Conservation (phyloP, 2,329 filamentous ascomycete genomes). For the Alternaria gansuensis region DNA sequence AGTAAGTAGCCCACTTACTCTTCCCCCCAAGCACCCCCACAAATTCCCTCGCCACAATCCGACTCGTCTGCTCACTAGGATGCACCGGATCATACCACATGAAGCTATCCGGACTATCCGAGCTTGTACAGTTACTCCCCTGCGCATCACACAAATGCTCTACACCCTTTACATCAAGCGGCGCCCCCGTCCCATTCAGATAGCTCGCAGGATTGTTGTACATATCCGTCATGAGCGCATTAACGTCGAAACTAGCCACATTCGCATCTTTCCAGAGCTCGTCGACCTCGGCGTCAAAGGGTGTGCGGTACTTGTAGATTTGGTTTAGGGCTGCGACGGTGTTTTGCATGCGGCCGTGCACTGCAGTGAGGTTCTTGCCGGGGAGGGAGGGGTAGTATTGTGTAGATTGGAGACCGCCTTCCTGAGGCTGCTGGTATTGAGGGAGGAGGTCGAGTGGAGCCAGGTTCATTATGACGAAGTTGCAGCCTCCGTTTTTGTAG, state of each 20-base stretch:
- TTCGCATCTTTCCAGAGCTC: constrained; percentile 63
- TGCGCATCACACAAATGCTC: constrained; percentile 63
- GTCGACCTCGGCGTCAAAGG: constrained; percentile 56
- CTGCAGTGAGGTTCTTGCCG: constrained; percentile 59
- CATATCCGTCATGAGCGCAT: constrained; percentile 70
- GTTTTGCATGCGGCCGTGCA: constrained; percentile 63
- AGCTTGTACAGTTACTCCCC: constrained; percentile 51
- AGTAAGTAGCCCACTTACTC: constrained; percentile 60
- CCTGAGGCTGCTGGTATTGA: constrained; percentile 66
- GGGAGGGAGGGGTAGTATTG: constrained; percentile 60
- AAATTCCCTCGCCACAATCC: constrained; percentile 66
- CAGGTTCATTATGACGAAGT: constrained; percentile 76
- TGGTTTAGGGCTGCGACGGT: constrained; percentile 61
- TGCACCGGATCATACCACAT: constrained; percentile 80
- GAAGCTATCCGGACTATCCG: constrained; percentile 63
- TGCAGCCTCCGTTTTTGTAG: constrained; percentile 71
- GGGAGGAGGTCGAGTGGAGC: constrained; percentile 73
- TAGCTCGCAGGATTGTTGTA: constrained; percentile 68
- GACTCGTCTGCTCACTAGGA: constrained; percentile 70
- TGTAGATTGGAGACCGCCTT: constrained; percentile 56
- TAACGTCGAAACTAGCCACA: constrained; percentile 73
- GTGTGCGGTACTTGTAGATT: constrained; percentile 62
- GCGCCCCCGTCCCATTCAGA: constrained; percentile 65
- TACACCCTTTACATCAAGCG: constrained; percentile 68
- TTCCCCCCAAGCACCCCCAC: constrained; percentile 62